Evolutionary conservation across 805 yeast species (phyloP).

Genomic region (Zygoascus tannicola): DNA sequence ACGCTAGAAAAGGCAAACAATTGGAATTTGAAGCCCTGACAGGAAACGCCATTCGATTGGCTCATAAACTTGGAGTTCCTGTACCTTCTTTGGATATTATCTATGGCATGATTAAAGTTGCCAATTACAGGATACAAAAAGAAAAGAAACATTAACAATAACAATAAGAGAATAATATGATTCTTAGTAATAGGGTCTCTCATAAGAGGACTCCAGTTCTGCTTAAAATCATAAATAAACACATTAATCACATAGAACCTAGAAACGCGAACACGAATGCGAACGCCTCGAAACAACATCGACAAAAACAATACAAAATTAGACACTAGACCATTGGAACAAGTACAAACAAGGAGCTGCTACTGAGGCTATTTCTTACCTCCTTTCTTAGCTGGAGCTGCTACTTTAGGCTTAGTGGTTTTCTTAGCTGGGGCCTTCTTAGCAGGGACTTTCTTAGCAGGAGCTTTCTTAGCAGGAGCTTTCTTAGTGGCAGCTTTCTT

Average conservation of each 20-base stretch:
- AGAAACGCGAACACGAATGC: too few relatives aligned
- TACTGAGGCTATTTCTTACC: not conserved
- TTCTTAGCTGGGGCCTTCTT: slow-evolving; percentile 1
- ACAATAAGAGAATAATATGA: slow-evolving; percentile 2
- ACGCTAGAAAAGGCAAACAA: slow-evolving; percentile 50
- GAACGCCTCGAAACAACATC: too few relatives aligned
- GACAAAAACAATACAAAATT: too few relatives aligned
- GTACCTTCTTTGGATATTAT: slow-evolving; percentile 52
- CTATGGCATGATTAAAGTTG: slow-evolving; percentile 44
- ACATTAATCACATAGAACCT: too few relatives aligned
- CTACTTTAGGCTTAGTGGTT: slow-evolving; percentile 16
- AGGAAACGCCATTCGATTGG: slow-evolving; percentile 50
- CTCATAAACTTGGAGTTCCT: slow-evolving; percentile 36
- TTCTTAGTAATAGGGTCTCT: too few relatives aligned
- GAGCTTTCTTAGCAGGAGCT: slow-evolving; percentile 20
- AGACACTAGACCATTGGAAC: not conserved
- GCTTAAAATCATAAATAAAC: too few relatives aligned
- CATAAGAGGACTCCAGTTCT: too few relatives aligned
- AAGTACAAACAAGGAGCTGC: slow-evolving; percentile 1
- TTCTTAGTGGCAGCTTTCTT: slow-evolving; percentile 21
- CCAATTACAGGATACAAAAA: not conserved
- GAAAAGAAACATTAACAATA: slow-evolving; percentile 1
- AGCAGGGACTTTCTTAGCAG: not conserved
- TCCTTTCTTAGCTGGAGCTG: slow-evolving; percentile 7
- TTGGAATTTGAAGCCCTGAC: slow-evolving; percentile 63